Evolutionary conservation across 441 rosid genomes (phyloP).

Genomic region (Populus tomentosa): DNA sequence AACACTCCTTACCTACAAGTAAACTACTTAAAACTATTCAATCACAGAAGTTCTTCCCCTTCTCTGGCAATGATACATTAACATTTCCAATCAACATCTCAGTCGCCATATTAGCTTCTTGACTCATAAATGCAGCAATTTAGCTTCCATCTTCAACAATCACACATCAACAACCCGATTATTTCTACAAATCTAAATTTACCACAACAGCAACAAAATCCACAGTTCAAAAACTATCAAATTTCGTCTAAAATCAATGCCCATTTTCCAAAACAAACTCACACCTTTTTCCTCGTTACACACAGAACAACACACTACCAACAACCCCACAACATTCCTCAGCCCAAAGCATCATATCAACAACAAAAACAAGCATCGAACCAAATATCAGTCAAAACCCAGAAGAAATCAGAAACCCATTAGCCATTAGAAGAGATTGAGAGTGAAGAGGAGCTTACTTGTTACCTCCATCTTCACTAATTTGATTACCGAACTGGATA

Average conservation of each 20-base stretch:
- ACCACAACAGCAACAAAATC: background rate
- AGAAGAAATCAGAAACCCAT: background rate
- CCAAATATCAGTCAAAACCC: background rate
- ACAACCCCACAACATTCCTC: too few species aligned
- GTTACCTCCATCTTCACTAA: conserved; percentile 97
- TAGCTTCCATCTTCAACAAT: background rate
- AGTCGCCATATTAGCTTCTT: background rate
- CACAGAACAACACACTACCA: background rate
- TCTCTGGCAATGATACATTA: background rate
- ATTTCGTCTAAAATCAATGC: background rate
- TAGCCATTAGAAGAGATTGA: background rate
- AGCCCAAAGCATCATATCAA: too few species aligned
- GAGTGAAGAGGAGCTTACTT: conserved; percentile 37
- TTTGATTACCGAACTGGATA: conserved; percentile 78
- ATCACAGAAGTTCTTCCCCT: background rate
- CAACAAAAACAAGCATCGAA: background rate
- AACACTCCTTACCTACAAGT: background rate
- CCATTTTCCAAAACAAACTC: background rate
- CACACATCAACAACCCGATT: background rate
- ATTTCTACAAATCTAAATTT: background rate
- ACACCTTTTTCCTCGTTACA: background rate
- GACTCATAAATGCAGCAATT: background rate
- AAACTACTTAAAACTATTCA: background rate
- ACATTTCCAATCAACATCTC: background rate
- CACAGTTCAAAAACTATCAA: background rate